Base-by-base conservation (phyloP, 345 rosid genomes). In the Syzygium grande region DNA sequence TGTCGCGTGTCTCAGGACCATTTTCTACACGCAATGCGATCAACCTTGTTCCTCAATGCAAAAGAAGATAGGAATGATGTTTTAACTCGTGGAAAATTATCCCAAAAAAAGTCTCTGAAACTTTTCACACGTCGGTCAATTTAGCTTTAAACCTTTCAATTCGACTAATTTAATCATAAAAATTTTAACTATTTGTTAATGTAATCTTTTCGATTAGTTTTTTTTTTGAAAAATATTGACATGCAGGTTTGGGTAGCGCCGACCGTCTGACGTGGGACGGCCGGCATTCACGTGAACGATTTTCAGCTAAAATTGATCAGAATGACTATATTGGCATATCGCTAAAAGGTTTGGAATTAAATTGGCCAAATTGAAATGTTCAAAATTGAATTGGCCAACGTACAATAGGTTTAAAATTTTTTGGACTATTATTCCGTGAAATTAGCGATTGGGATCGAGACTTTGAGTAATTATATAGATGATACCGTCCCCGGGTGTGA, bases 231-330 rank as follows among this genome's bases (percentile, higher is more conserved):
- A 65, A 30, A 29, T 3, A 29, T 15, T 7, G 0, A 65, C 0
- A 17, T 65, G 0, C 1, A 16, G 1, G 46, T 43, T 6, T 1
- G 6, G 46, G 46, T 6, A 43, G 7, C 2, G 16, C 8, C 3
- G 0, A 1, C 0, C 2, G 0, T 30, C 1, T 0, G 5, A 16
- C 4, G 1, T 16, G 7, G 7, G 6, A 52, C 21, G 55, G 7
- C 17, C 5, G 55, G 2, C 21, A 6, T 17, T 8, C 5, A 3
- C 38, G n/a, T n/a, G 1, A 6, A 2, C 3, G 19, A 7, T 61
- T 61, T 61, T 0, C 6, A 3, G 6, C 6, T 3, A 61, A 29
- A 29, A 29, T 63, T 29, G 11, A n/a, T 1, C 2, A 2, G 9
- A 29, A 61, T 15, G 19, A n/a, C 1, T n/a, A n/a, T 5, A 63